A percentile compares a stretch with the other conserved stretches of the same genome.
Conservation (phyloP, 2,329 filamentous ascomycete genomes). For the Zopfia rhizophila region DNA sequence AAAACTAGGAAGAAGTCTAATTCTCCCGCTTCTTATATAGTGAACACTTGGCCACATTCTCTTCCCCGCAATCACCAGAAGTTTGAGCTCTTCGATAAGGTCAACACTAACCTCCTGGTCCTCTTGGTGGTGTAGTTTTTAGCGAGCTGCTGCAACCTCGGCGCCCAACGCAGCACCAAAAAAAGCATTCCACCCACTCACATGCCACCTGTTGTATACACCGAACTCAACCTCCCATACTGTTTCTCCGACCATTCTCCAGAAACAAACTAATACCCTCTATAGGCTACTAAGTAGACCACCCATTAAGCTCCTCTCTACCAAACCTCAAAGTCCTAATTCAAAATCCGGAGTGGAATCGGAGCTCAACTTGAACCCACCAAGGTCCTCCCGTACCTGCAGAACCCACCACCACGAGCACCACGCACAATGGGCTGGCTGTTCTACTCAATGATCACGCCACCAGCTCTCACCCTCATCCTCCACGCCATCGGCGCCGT, state of each 20-base stretch:
- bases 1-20: no score
- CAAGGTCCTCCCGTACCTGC: not conserved
- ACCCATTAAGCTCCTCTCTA: no score
- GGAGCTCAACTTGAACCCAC: no score
- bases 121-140: not conserved
- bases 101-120: slow-evolving; percentile 3
- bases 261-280: no score
- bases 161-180: slow-evolving; percentile 31
- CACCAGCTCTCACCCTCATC: slow-evolving; percentile 38
- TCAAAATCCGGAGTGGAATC: no score
- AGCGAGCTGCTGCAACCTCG: slow-evolving; percentile 31
- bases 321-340: no score
- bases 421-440: slow-evolving; percentile 43
- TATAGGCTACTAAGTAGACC: no score
- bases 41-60: not conserved
- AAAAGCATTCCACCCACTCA: slow-evolving; percentile 30
- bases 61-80: not conserved
- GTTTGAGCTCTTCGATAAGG: slow-evolving; percentile 7
- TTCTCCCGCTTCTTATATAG: no score
- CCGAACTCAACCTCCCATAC: slow-evolving; percentile 4
- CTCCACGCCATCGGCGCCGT: slow-evolving; percentile 41
- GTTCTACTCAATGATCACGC: slow-evolving; percentile 40
- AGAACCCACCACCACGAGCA: not conserved
- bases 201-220: no score
- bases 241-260: no score